phyloP scores from a whole-genome alignment of 78 protist genomes.

The Isochrysis galbana region DNA sequence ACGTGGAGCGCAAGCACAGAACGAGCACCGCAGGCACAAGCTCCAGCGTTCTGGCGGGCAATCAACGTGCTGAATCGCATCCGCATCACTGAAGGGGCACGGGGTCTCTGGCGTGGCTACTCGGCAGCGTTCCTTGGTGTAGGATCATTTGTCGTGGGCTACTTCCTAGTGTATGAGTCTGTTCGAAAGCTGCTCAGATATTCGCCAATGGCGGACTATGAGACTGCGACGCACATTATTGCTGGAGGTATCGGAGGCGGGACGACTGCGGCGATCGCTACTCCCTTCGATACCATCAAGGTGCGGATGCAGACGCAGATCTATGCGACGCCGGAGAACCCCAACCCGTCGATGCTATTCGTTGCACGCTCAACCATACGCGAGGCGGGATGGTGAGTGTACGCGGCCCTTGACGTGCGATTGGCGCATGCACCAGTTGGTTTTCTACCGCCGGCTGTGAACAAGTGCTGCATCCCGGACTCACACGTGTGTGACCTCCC shows the following conservation, averaged over 20 bases:
- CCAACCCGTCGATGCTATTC: background rate
- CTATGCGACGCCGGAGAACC: background rate
- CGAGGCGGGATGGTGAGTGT: background rate
- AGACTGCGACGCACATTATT: background rate
- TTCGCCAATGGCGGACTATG: background rate
- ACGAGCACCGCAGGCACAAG: too few species aligned
- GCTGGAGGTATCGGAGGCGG: background rate
- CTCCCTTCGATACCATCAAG: background rate
- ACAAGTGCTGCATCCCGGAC: too few species aligned
- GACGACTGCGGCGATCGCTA: background rate
- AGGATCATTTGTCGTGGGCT: background rate
- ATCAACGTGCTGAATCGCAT: too few species aligned
- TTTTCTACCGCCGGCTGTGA: too few species aligned
- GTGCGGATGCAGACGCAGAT: slow-evolving; percentile 23
- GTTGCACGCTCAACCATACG: background rate
- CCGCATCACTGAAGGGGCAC: background rate
- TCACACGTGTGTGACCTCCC: too few species aligned
- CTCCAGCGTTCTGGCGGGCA: too few species aligned
- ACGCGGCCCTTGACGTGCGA: too few species aligned
- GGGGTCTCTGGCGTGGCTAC: background rate
- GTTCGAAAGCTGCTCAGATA: background rate
- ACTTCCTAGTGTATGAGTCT: background rate
- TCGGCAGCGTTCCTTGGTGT: background rate
- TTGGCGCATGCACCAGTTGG: too few species aligned
- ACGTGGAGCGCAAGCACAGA: too few species aligned